These are phyloP conservation scores for Eragrostis tef DNA, from an alignment of 202 grass and related monocot genomes.

Conservation along the genomic window DNA sequence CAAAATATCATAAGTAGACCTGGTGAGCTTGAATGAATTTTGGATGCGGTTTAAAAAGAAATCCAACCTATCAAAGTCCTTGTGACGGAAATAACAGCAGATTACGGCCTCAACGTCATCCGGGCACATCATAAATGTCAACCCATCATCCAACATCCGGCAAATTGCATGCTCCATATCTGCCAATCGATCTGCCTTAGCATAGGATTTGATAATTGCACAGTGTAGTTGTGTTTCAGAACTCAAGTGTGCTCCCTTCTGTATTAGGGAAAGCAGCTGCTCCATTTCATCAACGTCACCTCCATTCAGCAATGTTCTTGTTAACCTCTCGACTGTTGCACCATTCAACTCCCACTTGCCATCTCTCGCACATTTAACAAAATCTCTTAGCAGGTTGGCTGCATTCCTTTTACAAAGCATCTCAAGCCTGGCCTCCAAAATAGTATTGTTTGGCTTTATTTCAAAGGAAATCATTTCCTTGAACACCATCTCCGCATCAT, in stretches of 20 bases:
- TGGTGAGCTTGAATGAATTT: conserved; percentile 50
- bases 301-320: conserved; percentile 44
- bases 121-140: conserved; percentile 45
- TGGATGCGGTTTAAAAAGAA: conserved; percentile 56
- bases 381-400: conserved; percentile 32
- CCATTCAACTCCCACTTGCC: conserved; percentile 50
- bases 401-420: conserved; percentile 47
- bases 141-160: conserved; percentile 51
- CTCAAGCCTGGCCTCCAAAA: conserved; percentile 58
- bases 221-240: conserved; percentile 47
- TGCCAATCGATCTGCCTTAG: conserved; percentile 48
- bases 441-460: conserved; percentile 50
- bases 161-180: conserved; percentile 57
- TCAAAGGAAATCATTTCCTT: conserved; percentile 51
- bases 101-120: conserved; percentile 65
- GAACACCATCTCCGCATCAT: conserved; percentile 53
- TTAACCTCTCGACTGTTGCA: conserved; percentile 42
- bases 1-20: conserved; percentile 63
- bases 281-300: conserved; percentile 48
- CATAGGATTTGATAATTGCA: conserved; percentile 63
- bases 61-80: conserved; percentile 58
- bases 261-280: conserved; percentile 48
- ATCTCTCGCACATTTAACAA: conserved; percentile 39
- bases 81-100: conserved; percentile 59
- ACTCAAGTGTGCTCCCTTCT: conserved; percentile 21